Percentiles rank a stretch among this genome's conserved stretches.
Evolutionary conservation across 75 land plant genomes (phyloP).

Genomic region (Selaginella moellendorffii): DNA sequence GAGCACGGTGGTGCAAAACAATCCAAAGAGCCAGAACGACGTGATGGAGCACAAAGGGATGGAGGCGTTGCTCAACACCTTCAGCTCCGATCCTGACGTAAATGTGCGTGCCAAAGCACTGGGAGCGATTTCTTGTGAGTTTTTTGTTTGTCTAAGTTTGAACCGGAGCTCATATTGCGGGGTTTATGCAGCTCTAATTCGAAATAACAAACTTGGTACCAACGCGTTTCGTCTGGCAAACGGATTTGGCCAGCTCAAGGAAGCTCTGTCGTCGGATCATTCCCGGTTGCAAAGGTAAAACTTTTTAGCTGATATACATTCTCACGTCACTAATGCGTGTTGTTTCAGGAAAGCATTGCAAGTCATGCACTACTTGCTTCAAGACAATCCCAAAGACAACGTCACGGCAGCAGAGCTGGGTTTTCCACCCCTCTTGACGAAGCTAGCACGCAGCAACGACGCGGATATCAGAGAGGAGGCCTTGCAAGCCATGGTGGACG

Average conservation of each 20-base stretch:
- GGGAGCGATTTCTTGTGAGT: slow-evolving; percentile 93
- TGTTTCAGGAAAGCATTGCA: slow-evolving; percentile 76
- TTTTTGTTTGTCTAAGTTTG: background rate
- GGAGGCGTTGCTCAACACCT: slow-evolving; percentile 60
- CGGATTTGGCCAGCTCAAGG: slow-evolving; percentile 70
- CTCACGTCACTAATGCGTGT: background rate
- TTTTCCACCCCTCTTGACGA: slow-evolving; percentile 44
- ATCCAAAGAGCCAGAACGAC: slow-evolving; percentile 81
- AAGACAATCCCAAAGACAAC: slow-evolving; percentile 61
- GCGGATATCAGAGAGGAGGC: slow-evolving; percentile 79
- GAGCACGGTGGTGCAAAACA: slow-evolving; percentile 89
- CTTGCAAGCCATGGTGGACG: slow-evolving; percentile 50
- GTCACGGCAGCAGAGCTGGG: slow-evolving; percentile 54
- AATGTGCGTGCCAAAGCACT: slow-evolving; percentile 80
- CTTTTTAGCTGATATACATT: background rate
- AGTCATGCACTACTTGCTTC: slow-evolving; percentile 66
- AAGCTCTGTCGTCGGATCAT: slow-evolving; percentile 26
- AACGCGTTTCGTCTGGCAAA: slow-evolving; percentile 72
- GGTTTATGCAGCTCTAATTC: slow-evolving; percentile 56
- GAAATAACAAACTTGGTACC: slow-evolving; percentile 69
- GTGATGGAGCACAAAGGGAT: slow-evolving; percentile 88
- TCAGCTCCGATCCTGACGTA: slow-evolving; percentile 62
- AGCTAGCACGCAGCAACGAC: slow-evolving; percentile 53
- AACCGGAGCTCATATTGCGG: background rate
- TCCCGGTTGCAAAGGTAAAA: background rate